These are phyloP conservation scores for Fraxinus floribunda DNA, from an alignment of 305 asterid species.

Conservation along the genomic window DNA sequence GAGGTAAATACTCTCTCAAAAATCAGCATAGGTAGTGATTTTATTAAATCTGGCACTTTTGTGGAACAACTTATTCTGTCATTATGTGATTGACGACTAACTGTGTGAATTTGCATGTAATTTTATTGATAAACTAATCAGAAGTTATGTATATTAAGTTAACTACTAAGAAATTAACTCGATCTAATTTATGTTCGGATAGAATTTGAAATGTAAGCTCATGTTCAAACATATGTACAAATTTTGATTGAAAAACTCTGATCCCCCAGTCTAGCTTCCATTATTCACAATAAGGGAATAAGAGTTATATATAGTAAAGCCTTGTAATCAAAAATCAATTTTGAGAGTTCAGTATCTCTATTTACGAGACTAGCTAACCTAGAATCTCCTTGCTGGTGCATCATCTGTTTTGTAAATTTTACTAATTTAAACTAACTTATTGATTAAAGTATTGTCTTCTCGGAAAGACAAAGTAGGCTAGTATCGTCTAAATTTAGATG, in stretches of 20 bases:
- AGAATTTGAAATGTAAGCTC: background rate
- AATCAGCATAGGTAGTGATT: background rate
- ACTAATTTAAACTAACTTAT: background rate
- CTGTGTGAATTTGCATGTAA: background rate
- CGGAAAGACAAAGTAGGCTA: background rate
- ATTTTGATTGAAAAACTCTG: background rate
- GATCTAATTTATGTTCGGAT: background rate
- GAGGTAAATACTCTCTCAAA: background rate
- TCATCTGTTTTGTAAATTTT: background rate
- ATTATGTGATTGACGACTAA: background rate
- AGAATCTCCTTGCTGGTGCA: background rate
- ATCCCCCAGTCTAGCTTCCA: background rate
- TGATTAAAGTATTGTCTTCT: background rate
- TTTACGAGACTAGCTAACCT: background rate
- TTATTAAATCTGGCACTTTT: background rate
- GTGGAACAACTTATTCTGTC: background rate
- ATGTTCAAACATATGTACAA: background rate
- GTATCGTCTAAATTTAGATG: background rate
- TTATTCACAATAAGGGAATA: background rate
- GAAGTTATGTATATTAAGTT: background rate
- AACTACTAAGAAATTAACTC: background rate
- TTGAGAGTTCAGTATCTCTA: background rate
- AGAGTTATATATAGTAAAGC: background rate
- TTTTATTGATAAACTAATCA: background rate
- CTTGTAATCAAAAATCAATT: background rate